A percentile compares a stretch with the other conserved stretches of the same genome.
These are phyloP conservation scores for Discostella stelligeroides DNA, from an alignment of 108 stramenopile species.

Conservation along the genomic window DNA sequence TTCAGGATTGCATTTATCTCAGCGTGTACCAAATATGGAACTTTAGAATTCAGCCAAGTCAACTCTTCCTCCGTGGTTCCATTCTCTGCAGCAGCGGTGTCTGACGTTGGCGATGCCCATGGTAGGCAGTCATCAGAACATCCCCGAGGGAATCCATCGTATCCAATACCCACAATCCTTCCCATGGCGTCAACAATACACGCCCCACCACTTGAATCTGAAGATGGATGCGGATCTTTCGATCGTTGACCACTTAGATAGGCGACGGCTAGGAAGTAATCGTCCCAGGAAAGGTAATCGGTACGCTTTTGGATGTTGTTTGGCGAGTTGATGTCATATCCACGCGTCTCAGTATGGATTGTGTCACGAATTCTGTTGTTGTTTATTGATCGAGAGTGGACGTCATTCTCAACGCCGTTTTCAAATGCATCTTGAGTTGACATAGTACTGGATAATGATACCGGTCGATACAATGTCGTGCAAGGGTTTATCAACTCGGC, in stretches of 20 bases:
- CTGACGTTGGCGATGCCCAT: slow-evolving; percentile 59
- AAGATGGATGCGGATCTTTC: slow-evolving; percentile 84
- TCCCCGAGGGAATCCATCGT: slow-evolving; percentile 96
- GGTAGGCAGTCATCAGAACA: slow-evolving; percentile 90
- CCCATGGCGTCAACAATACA: slow-evolving; percentile 78
- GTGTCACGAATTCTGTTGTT: slow-evolving; percentile 28
- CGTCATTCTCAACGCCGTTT: no score
- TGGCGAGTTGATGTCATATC: slow-evolving; percentile 43
- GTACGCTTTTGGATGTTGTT: slow-evolving; percentile 31
- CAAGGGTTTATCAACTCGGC: no score
- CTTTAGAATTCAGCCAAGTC: slow-evolving; percentile 80
- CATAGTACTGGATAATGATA: no score
- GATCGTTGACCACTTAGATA: slow-evolving; percentile 86
- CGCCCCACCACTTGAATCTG: slow-evolving; percentile 69
- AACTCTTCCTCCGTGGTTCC: slow-evolving; percentile 14
- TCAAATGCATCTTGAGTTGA: no score
- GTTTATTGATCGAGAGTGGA: no score
- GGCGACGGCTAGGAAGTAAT: slow-evolving; percentile 96
- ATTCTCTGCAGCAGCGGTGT: slow-evolving; percentile 2
- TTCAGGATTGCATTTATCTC: slow-evolving; percentile 86
- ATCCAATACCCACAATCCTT: slow-evolving; percentile 95
- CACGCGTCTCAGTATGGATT: slow-evolving; percentile 28
- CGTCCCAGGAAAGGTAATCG: slow-evolving; percentile 93
- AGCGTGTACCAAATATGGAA: slow-evolving; percentile 92
- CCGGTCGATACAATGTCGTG: no score